Conservation (phyloP, 345 rosid genomes). For the Jatropha curcas region DNA sequence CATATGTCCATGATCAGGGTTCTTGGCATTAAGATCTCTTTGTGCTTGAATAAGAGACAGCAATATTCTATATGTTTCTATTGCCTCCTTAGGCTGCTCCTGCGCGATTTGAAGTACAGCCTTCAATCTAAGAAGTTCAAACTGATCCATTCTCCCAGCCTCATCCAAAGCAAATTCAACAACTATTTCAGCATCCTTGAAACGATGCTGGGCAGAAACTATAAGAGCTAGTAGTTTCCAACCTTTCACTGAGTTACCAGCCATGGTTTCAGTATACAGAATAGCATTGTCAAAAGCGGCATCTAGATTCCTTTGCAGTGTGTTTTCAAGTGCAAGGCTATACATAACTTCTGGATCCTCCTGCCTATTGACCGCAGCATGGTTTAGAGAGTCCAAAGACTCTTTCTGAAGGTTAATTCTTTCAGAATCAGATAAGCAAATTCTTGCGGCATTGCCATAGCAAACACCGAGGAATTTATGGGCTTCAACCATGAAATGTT, state of each 20-base stretch:
- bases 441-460: constrained; percentile 76
- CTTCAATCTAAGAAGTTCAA: constrained; percentile 78
- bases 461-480: constrained; percentile 83
- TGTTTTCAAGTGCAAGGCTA: constrained; percentile 71
- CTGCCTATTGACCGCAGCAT: constrained; percentile 49
- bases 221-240: constrained; percentile 76
- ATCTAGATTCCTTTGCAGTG: constrained; percentile 79
- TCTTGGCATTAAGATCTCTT: constrained; percentile 48
- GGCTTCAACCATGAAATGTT: constrained; percentile 58
- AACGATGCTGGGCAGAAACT: constrained; percentile 69
- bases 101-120: constrained; percentile 78
- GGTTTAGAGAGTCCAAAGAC: constrained; percentile 57
- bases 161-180: constrained; percentile 78
- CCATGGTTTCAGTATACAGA: constrained; percentile 49
- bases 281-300: constrained; percentile 67
- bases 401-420: constrained; percentile 59
- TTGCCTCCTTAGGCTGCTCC: constrained; percentile 82
- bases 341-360: constrained; percentile 59
- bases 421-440: constrained; percentile 66
- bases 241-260: constrained; percentile 61
- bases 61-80: constrained; percentile 79
- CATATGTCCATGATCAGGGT: constrained; percentile 26
- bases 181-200: constrained; percentile 70
- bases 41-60: constrained; percentile 76
- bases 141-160: constrained; percentile 57